A percentile compares a stretch with the other conserved stretches of the same genome.
These are phyloP conservation scores for Albifimbria verrucaria DNA, from an alignment of 2,329 filamentous ascomycete genomes.

Conservation along the genomic window DNA sequence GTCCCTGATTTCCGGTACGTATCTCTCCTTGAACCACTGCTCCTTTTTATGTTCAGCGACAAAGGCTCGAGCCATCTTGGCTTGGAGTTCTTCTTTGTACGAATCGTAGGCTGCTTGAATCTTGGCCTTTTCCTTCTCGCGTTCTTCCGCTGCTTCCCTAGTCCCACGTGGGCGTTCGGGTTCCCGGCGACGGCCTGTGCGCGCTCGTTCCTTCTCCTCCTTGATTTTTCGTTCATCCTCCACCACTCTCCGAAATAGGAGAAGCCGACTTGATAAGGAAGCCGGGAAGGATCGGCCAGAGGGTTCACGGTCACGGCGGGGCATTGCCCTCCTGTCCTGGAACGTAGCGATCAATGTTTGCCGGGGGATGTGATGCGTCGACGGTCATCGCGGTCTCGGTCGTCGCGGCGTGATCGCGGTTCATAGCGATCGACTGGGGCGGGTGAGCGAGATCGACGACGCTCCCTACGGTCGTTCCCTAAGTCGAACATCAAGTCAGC, in stretches of 20 bases:
- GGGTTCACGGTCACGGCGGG: constrained; percentile 56
- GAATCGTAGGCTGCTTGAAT: constrained; percentile 69
- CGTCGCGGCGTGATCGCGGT: constrained; percentile 66
- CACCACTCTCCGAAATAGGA: constrained; percentile 87
- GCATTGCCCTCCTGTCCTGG: constrained; percentile 63
- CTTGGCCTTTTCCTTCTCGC: constrained; percentile 73
- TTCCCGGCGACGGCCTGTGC: constrained; percentile 66
- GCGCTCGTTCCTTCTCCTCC: constrained; percentile 71
- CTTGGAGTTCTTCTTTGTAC: constrained; percentile 67
- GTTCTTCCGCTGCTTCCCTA: constrained; percentile 67
- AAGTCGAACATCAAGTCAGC: constrained; percentile 10
- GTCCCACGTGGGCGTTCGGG: constrained; percentile 61
- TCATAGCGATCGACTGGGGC: constrained; percentile 72
- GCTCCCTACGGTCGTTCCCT: constrained; percentile 60
- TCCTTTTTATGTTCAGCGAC: constrained; percentile 91
- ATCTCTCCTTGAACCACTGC: constrained; percentile 97
- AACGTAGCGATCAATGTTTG: constrained; percentile 81
- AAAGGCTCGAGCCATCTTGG: constrained; percentile 82
- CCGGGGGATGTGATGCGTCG: constrained; percentile 61
- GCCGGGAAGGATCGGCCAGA: constrained; percentile 66
- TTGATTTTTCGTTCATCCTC: constrained; percentile 78
- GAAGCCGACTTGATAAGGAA: constrained; percentile 79
- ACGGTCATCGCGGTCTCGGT: constrained; percentile 59
- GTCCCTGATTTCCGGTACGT: constrained; percentile 78
- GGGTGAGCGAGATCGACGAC: constrained; percentile 68